Conservation (phyloP, 2,329 filamentous ascomycete genomes). For the Penicillium fuscoglaucum region DNA sequence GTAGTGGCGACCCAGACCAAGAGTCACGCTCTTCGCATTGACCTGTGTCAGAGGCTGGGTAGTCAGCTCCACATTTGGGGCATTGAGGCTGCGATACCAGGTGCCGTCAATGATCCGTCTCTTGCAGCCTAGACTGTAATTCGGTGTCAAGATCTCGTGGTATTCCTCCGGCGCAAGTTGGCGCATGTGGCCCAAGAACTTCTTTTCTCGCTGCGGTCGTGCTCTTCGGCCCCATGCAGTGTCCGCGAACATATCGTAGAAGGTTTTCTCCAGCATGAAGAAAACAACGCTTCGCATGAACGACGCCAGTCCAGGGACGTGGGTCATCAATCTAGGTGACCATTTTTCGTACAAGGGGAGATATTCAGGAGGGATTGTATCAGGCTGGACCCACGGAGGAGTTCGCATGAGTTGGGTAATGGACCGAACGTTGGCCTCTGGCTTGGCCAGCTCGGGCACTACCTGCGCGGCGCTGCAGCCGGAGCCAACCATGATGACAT, state of each 20-base stretch:
- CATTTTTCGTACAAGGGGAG: slow-evolving; percentile 50
- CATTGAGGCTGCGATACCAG: slow-evolving; percentile 56
- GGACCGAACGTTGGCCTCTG: slow-evolving; percentile 52
- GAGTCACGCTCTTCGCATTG: slow-evolving; percentile 49
- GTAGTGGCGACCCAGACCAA: slow-evolving; percentile 54
- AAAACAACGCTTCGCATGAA: slow-evolving; percentile 50
- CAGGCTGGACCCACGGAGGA: slow-evolving; percentile 57
- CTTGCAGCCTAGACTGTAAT: slow-evolving; percentile 65
- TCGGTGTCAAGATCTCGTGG: slow-evolving; percentile 61
- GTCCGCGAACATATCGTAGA: slow-evolving; percentile 20
- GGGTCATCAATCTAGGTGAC: slow-evolving; percentile 47
- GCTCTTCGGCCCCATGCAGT: slow-evolving; percentile 37
- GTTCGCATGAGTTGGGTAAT: slow-evolving; percentile 62
- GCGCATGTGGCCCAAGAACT: slow-evolving; percentile 51
- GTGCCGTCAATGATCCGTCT: slow-evolving; percentile 60
- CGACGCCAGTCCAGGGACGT: slow-evolving; percentile 54
- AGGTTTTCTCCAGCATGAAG: slow-evolving; percentile 26
- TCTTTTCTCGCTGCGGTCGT: slow-evolving; percentile 44
- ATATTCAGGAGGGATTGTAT: slow-evolving; percentile 37
- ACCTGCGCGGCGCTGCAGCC: slow-evolving; percentile 61
- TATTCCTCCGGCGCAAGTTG: slow-evolving; percentile 58
- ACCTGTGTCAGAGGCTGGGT: slow-evolving; percentile 53
- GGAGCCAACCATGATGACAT: slow-evolving; percentile 59
- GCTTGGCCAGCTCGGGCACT: slow-evolving; percentile 52
- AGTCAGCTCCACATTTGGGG: slow-evolving; percentile 56